phyloP scores from a whole-genome alignment of 1,284 basidiomycete genomes.

The Boletus sp. region DNA sequence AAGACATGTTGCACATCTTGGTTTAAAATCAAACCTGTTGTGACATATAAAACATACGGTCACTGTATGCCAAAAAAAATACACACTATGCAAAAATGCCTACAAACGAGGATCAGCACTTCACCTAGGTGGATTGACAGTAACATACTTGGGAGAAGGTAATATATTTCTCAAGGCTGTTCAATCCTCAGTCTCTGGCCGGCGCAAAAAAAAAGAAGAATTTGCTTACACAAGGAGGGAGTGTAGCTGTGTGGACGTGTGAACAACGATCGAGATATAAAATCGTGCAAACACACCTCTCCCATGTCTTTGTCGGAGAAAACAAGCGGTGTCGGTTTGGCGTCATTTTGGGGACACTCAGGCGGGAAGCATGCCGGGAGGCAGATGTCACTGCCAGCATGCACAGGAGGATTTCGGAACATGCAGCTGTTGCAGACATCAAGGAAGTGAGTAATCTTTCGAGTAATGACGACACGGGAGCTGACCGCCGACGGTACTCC shows the following conservation, averaged over 20 bases:
- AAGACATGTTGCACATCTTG: conserved; percentile 51
- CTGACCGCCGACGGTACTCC: conserved; percentile 50
- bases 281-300: conserved; percentile 16
- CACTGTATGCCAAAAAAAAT: background rate
- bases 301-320: conserved; percentile 25
- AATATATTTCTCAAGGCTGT: conserved; percentile 64
- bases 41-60: conserved; percentile 5
- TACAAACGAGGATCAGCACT: conserved; percentile 18
- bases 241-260: conserved; percentile 42
- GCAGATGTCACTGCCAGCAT: conserved; percentile 43
- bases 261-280: conserved; percentile 8
- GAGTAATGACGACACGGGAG: background rate
- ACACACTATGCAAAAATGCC: conserved; percentile 54
- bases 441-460: background rate
- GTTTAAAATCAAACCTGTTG: conserved; percentile 44
- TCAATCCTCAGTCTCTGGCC: background rate
- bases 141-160: conserved; percentile 51
- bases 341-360: background rate
- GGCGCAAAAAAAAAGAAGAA: conserved; percentile 22
- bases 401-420: conserved; percentile 40
- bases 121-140: background rate
- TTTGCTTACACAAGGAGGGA: conserved; percentile 52
- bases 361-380: conserved; percentile 44
- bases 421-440: conserved; percentile 38
- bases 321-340: conserved; percentile 1